A percentile compares a stretch with the other conserved stretches of the same genome.
phyloP scores from a whole-genome alignment of 768 basidiomycete genomes.

The Gymnopilus dilepis region DNA sequence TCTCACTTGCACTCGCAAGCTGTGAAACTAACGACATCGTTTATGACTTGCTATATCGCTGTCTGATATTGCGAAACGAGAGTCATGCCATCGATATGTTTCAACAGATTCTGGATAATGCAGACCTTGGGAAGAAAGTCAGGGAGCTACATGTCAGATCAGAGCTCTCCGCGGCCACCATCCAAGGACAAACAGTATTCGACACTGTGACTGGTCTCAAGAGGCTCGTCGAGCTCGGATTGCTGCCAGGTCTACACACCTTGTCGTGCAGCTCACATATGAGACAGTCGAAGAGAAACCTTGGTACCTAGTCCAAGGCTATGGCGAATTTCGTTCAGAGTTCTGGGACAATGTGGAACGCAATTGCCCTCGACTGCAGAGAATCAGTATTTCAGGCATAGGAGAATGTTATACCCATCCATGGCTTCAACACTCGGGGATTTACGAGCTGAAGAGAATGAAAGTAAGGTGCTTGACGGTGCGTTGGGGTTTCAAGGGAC shows the following conservation, averaged over 20 bases:
- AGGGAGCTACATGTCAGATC: slow-evolving; percentile 5
- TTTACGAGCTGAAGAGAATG: neutral
- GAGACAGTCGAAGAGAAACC: neutral
- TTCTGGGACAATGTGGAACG: neutral
- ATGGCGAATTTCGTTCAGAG: neutral
- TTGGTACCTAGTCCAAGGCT: neutral
- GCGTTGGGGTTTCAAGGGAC: neutral
- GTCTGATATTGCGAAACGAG: neutral
- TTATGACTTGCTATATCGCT: neutral
- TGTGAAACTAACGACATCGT: neutral
- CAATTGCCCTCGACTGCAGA: neutral
- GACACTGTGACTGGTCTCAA: slow-evolving; percentile 3
- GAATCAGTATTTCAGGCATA: neutral
- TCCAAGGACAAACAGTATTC: neutral
- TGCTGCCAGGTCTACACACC: no score
- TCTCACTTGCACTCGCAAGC: neutral
- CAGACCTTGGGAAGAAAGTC: neutral
- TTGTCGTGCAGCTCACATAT: no score
- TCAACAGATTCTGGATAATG: neutral
- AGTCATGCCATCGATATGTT: neutral
- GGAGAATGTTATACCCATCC: neutral
- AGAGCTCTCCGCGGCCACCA: neutral
- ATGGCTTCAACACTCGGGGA: neutral
- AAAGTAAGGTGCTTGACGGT: neutral
- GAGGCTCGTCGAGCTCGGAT: no score